Base-by-base conservation (phyloP, 2,329 filamentous ascomycete species). In the Exophiala aquamarina region DNA sequence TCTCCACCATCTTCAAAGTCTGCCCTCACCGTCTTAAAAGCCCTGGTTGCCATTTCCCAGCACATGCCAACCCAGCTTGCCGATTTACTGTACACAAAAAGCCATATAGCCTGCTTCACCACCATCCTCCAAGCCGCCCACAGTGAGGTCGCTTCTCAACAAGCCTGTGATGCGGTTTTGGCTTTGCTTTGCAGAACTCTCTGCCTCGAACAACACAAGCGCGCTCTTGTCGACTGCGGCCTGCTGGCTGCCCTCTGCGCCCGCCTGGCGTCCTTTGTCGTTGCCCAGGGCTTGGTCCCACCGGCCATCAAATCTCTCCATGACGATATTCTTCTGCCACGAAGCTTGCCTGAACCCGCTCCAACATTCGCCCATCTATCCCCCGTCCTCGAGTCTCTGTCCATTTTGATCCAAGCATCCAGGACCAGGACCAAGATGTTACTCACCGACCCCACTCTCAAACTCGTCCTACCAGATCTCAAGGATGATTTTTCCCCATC, bases 161-260 rank as follows among this genome's bases (percentile, higher is more conserved):
- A 55, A 35, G 47, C 50, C 13, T 54, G 50, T 31, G 32, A 68
- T 68, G 49, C 66, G 63, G 41, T 45, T 13, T 52, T 72, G 29
- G 70, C 73, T 37, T 68, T 84, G 29, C 72, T 84, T 29, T 70
- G 72, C n/a, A 78, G 77, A 55, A 71, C 79, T n/a, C 93, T 89
- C 61, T 76, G 73, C 14, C 81, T 86, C 52, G 83, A 90, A 49
- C 70, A 70, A 9, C 83, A 93, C 52, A 88, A 87, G 66, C 78
- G 81, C 51, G 71, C 78, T n/a, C 70, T 97, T 44, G 80, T 87
- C 9, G 83, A 84, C 29, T 76, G 75, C 9, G 87, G 88, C 4
- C 76, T 95, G 19, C 72, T 97, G 26, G 89, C 95, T 67, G 80
- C 85, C 10, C 75, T 97, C 20, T 86, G 89, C 19, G 77, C 82